Evolutionary conservation across 345 rosid genomes (phyloP), one percentile per base, ranked within the genome.

Genomic region (Aquilaria yunnanensis): DNA sequence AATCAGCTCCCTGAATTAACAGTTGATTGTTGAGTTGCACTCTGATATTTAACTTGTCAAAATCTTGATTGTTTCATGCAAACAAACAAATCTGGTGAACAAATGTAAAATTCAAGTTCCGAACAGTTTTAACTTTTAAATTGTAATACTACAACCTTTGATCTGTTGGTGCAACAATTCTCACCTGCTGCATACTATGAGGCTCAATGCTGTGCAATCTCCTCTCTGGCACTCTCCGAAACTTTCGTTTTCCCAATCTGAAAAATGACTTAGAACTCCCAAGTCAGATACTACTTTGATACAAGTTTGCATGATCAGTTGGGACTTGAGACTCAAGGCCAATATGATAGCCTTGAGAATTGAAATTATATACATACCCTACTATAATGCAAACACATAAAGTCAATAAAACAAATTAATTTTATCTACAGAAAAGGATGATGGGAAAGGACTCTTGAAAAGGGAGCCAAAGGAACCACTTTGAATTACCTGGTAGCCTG

Each of bases 241-340:
- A 92, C 75, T 73, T 80, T 84, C 58, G 75, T 83, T 75, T 78
- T 69, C 74, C 98, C 98, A 54, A 87, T 76, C 98, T 92, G 92
- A 72, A 74, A 68, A 71, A 45, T 56, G 61, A 69, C 52, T 32
- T 53, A 59, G 47, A 47, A 51, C 54, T 60, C 47, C 41, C 37
- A 43, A 50, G 54, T 49, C 51, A 43, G 48, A 10, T 31, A 32
- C 12, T 59, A 43, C 49, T 60, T 65, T 51, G 62, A 68, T 29
- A 5, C 10, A 47, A 29, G 23, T 16, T 16, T 16, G 23, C 23
- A 16, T 16, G 23, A 16, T 16, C 23, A 16, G 23, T 16, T 16
- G 23, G 23, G 23, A 16, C 23, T 16, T 16, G 23, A 16, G 23
- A 16, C 23, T 16, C 23, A 16, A 16, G 23, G 23, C 23, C 23